phyloP scores from a whole-genome alignment of 164 flowering plant genomes.

The Liquidambar formosana region DNA sequence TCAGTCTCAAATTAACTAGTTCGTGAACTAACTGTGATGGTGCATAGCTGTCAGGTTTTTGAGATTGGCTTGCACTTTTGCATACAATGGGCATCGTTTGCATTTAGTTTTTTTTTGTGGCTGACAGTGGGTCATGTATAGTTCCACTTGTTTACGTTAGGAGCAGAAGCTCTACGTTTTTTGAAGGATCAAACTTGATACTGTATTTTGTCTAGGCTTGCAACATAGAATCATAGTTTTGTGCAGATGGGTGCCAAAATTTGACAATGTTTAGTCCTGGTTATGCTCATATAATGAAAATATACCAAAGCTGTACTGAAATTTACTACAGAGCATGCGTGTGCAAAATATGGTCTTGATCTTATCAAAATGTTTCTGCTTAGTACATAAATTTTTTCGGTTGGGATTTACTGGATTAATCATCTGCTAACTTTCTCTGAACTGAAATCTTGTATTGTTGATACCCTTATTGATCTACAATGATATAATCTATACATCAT shows the following conservation, averaged over 20 bases:
- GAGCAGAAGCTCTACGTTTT: slow-evolving; percentile 2
- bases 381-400: not conserved
- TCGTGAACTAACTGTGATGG: slow-evolving; percentile 1
- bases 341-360: not conserved
- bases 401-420: not conserved
- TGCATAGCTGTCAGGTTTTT: slow-evolving; percentile 26
- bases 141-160: not conserved
- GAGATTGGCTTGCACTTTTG: slow-evolving; percentile 21
- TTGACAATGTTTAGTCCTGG: not conserved
- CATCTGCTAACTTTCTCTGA: not conserved
- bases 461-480: not conserved
- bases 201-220: not conserved
- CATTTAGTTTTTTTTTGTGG: slow-evolving; percentile 3
- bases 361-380: not conserved
- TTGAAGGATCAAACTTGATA: slow-evolving; percentile 3
- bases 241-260: not conserved
- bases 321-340: not conserved
- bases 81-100: slow-evolving; percentile 2
- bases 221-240: not conserved
- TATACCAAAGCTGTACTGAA: slow-evolving; percentile 1
- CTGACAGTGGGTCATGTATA: slow-evolving; percentile 5
- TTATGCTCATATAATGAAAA: not conserved
- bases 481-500: not conserved
- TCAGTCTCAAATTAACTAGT: not conserved
- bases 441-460: not conserved